Base-by-base conservation (phyloP, 1,284 basidiomycete genomes). In the Cutaneotrichosporon mucoides region DNA sequence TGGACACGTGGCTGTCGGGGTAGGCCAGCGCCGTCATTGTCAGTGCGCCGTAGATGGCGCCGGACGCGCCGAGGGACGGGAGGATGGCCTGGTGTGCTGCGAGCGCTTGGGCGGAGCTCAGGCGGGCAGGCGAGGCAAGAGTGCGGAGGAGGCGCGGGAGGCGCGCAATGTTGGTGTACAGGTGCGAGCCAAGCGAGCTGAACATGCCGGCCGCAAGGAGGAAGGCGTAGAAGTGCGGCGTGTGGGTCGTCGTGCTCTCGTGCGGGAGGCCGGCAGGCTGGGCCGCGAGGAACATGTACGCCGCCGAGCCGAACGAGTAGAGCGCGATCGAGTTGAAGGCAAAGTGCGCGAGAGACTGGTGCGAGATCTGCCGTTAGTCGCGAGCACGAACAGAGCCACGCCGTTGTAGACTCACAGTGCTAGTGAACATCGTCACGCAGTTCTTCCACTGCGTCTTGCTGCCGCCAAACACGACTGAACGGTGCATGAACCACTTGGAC, bases 11-110 rank as follows among this genome's bases (percentile, higher is more conserved):
- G 0, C 87, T 84, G 45, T 90, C 86, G 1, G 91, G 92, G 75
- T 86, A 92, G 0, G 89, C 89, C 13, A 91, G 80, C 0, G 90
- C 89, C 0, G 88, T 88, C 67, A 92, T 69, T 2, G 85, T 86
- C 56, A 94, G 82, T 5, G 86, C 81, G 2, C 87, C 86, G 69
- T 93, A 95, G 12, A 95, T 85, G 0, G 90, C 92, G 1, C 92
- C 92, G 1, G 88, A 90, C 0, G 89, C 87, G 15, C 92, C 92
- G 4, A 93, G 78, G 5, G 86, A 88, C 1, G 87, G 87, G 3
- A 85, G 69, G n/a, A 92, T 85, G 4, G 76, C 78, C 12, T 77
- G 68, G 41, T 78, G 71, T 1, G 69, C 66, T 60, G 77, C 66
- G 35, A 81, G 71, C 6, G 75, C 79, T 12, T 75, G 65, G 2